Base-by-base conservation (phyloP, 352 stramenopile genomes). In the Globisporangium parvum region DNA sequence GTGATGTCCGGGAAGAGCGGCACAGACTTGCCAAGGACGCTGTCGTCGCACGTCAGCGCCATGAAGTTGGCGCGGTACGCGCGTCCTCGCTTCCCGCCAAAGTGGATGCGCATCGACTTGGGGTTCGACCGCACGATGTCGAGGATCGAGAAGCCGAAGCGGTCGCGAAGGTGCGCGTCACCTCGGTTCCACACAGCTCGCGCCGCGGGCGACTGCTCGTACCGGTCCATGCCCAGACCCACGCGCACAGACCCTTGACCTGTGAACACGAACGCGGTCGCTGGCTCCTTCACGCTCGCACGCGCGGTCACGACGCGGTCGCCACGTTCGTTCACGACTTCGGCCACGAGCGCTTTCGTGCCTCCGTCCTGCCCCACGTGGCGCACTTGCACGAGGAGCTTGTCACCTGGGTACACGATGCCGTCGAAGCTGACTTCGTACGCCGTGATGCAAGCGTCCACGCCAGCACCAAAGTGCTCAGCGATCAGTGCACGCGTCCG, bases 141-240 rank as follows among this genome's bases (percentile, higher is more conserved):
- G 0, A 96, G 61, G 58, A 96, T 95, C 15, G 83, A 94, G 52
- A 96, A 95, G 37, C 87, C 87, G 57, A 93, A 96, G 10, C 70
- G 91, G 14, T 75, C 62, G 35, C 65, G 67, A 31, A 96, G 61
- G 53, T 95, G 81, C 35, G 47, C 40, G 47, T 96, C 82, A 51
- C 85, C 87, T 53, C 71, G 70, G 60, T 96, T 71, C 87, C 87
- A 96, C 47, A 93, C 76, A 5, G 87, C 75, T 31, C 83, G 82
- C 20, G 84, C 85, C 23, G 88, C 63, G 0, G 63, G 37, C 6
- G 81, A 93, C 39, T 81, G 70, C 53, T 82, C 68, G 60, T 95
- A 95, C 2, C 78, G 80, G n/a, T 94, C 81, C 87, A 96, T 96
- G 37, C 87, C 87, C 85, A 96, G 94, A 20, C 84, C 84, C 4